phyloP scores from a whole-genome alignment of 2,329 filamentous ascomycete genomes.

The Aspergillus aculeatinus region DNA sequence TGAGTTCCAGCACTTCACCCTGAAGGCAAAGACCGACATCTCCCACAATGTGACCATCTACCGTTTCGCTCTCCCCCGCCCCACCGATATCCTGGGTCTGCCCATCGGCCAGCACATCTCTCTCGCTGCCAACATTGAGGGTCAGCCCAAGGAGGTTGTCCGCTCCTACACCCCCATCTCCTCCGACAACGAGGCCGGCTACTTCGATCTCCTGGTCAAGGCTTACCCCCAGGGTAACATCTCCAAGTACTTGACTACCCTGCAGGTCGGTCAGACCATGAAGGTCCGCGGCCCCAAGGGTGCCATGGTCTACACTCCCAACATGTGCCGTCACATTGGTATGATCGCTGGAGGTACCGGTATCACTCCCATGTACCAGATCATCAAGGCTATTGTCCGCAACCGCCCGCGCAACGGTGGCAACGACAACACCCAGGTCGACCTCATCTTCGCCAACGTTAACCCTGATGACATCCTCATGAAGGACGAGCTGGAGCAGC shows the following conservation, averaged over 20 bases:
- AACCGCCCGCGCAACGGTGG: conserved; percentile 64
- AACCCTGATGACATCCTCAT: conserved; percentile 89
- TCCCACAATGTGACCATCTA: conserved; percentile 99
- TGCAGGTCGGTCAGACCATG: conserved; percentile 82
- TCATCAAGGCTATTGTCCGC: conserved; percentile 85
- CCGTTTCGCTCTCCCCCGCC: conserved; percentile 80
- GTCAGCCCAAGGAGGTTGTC: conserved; percentile 76
- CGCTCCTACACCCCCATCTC: conserved; percentile 92
- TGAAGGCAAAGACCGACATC: conserved; percentile 91
- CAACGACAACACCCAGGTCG: conserved; percentile 83
- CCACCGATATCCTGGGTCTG: conserved; percentile 82
- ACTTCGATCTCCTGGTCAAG: conserved; percentile 97
- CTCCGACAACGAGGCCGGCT: conserved; percentile 82
- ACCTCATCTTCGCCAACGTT: conserved; percentile 97
- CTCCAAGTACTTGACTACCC: conserved; percentile 82
- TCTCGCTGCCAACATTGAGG: conserved; percentile 78
- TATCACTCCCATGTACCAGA: conserved; percentile 97
- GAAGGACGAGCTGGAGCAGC: conserved; percentile 81
- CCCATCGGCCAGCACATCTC: conserved; percentile 99
- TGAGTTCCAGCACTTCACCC: conserved; percentile 85
- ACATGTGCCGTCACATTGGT: conserved; percentile 93
- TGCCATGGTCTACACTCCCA: conserved; percentile 94
- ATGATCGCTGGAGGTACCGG: conserved; percentile 98
- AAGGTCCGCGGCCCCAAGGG: conserved; percentile 93
- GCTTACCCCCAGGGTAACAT: conserved; percentile 97